Evolutionary conservation across 768 basidiomycete genomes (phyloP), one percentile per base, ranked within the genome.

Genomic region (Pholiota microspora): DNA sequence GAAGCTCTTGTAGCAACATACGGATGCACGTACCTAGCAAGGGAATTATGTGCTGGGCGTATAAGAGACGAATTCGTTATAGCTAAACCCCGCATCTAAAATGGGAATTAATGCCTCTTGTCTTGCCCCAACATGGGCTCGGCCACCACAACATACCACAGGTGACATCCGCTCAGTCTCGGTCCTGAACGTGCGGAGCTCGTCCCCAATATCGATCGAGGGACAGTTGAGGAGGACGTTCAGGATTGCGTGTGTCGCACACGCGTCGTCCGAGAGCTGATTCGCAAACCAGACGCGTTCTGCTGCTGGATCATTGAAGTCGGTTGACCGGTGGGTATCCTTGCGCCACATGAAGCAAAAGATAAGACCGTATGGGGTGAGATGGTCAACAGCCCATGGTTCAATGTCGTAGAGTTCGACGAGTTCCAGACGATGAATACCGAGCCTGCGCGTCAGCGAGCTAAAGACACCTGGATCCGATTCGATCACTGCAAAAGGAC

Each of bases 251-350:
- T 78, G 80, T 0, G 83, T 82, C 7, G 83, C 83, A 62, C 85
- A 86, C 3, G 84, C 82, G 60, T 86, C 83, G 59, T 82, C 78
- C 66, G 78, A 82, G 23, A 87, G 74, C 64, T 87, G 85, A 65
- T 86, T 83, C 8, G 84, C 84, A 58, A 85, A 87, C 84, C 84
- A 87, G 7, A 86, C 77, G 24, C 67, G 71, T 54, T 80, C 77
- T 2, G 83, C 77, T 8, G 79, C 77, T 2, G 82, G 77, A 62
- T 84, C 80, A 25, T 77, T 69, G 57, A 81, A 79, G 60, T 78
- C 78, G 2, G 70, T 64, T 4, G 76, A 66, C 27, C 75, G 69
- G 62, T 79, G 76, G 4, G 68, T 47, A 59, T 82, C 81, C 57
- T 79, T 78, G 15, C 65, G 68, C 79, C 82, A 85, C 53, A 80